Evolutionary conservation across 768 basidiomycete species (phyloP).

Genomic region (Pholiota conissans): DNA sequence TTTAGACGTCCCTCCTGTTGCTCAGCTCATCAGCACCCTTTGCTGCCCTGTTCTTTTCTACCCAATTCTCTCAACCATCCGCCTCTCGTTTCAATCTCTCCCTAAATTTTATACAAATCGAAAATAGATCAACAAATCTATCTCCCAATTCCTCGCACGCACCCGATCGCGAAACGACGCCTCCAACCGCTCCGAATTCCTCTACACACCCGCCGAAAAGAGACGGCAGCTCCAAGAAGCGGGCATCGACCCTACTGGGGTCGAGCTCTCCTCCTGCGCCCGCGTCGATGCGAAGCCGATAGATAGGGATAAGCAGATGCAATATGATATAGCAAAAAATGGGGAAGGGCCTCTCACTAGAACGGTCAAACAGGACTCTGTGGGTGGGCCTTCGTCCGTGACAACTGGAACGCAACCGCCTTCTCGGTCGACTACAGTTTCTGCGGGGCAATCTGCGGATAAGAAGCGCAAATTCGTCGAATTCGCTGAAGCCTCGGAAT

Average conservation of each 20-base stretch:
- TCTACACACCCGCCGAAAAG: slow-evolving; percentile 59
- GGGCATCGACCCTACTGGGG: slow-evolving; percentile 15
- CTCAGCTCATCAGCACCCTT: slow-evolving; percentile 12
- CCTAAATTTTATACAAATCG: background rate
- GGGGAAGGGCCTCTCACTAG: slow-evolving; percentile 73
- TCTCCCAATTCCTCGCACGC: slow-evolving; percentile 69
- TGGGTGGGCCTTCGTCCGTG: background rate
- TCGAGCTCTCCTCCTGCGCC: slow-evolving; percentile 56
- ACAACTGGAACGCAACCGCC: background rate
- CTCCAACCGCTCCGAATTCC: slow-evolving; percentile 77
- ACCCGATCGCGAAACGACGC: slow-evolving; percentile 73
- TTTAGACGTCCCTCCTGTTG: background rate
- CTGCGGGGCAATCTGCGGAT: no score
- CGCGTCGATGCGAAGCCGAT: slow-evolving; percentile 70
- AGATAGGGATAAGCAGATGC: slow-evolving; percentile 78
- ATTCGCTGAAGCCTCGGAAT: no score
- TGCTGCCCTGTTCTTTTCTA: background rate
- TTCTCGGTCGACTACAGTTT: no score
- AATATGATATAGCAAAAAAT: slow-evolving; percentile 87
- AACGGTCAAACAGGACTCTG: slow-evolving; percentile 32
- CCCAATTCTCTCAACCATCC: background rate
- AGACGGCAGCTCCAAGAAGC: slow-evolving; percentile 39
- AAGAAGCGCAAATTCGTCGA: background rate
- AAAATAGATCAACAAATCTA: slow-evolving; percentile 63
- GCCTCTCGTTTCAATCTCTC: slow-evolving; percentile 1